These are phyloP conservation scores for Myxozyma neglecta DNA, from an alignment of 805 yeast genomes.

Conservation along the genomic window DNA sequence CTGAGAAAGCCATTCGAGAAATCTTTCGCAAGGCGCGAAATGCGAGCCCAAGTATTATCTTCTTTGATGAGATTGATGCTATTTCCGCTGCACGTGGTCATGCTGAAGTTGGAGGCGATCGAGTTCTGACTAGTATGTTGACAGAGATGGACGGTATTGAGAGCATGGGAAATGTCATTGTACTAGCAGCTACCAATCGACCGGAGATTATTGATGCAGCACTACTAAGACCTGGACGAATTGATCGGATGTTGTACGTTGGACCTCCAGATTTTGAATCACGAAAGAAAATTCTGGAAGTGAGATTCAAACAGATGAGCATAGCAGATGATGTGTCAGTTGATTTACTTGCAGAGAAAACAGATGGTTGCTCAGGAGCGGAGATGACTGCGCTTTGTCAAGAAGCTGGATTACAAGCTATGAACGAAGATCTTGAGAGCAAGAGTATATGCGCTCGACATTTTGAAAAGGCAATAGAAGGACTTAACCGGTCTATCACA, in stretches of 20 bases:
- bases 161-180: slow-evolving; percentile 86
- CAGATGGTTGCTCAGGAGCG: slow-evolving; percentile 96
- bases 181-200: slow-evolving; percentile 94
- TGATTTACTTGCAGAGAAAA: slow-evolving; percentile 54
- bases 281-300: slow-evolving; percentile 70
- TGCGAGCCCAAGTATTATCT: slow-evolving; percentile 90
- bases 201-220: slow-evolving; percentile 95
- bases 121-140: slow-evolving; percentile 84
- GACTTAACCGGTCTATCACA: slow-evolving; percentile 77
- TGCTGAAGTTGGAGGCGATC: slow-evolving; percentile 61
- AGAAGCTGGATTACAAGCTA: slow-evolving; percentile 93
- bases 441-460: slow-evolving; percentile 59
- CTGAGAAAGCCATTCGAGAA: slow-evolving; percentile 90
- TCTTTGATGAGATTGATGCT: slow-evolving; percentile 97
- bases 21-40: slow-evolving; percentile 91
- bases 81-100: slow-evolving; percentile 71
- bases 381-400: slow-evolving; percentile 90
- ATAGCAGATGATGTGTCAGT: slow-evolving; percentile 53
- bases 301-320: slow-evolving; percentile 66
- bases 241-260: slow-evolving; percentile 90
- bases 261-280: slow-evolving; percentile 87
- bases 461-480: slow-evolving; percentile 66
- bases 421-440: slow-evolving; percentile 70
- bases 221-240: slow-evolving; percentile 88
- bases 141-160: slow-evolving; percentile 98